Conservation (phyloP, 352 stramenopile genomes). For the Globisporangium polare region DNA sequence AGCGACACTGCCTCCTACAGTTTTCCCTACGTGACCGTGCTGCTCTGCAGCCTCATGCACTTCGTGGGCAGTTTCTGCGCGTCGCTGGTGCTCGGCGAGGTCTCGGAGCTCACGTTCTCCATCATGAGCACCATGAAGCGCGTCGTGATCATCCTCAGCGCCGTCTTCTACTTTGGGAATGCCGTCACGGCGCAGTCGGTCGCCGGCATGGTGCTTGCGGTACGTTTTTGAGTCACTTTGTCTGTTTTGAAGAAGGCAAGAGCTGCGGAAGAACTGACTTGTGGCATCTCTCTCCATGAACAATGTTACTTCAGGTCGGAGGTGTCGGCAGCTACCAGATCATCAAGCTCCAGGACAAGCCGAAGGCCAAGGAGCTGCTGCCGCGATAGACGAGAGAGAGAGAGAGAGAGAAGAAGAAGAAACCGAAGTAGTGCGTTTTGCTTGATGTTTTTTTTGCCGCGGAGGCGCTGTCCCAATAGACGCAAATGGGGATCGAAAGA, state of each 20-base stretch:
- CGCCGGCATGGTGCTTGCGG: constrained; percentile 66
- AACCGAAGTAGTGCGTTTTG: neutral
- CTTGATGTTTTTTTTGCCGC: neutral
- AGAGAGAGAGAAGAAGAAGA: neutral
- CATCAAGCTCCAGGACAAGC: constrained; percentile 68
- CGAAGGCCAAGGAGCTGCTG: constrained; percentile 13
- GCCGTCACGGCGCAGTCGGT: constrained; percentile 66
- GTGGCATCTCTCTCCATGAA: constrained; percentile 4
- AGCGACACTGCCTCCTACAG: constrained; percentile 19
- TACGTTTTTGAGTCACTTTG: constrained; percentile 14
- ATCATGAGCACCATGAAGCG: constrained; percentile 91
- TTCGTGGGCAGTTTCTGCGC: constrained; percentile 80
- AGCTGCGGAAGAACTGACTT: neutral
- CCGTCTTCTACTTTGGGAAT: constrained; percentile 84
- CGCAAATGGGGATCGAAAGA: neutral
- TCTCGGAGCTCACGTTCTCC: constrained; percentile 86
- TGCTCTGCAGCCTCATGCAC: constrained; percentile 81
- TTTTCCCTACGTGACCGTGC: constrained; percentile 70
- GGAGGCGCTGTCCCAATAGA: neutral
- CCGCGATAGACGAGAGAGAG: constrained; percentile 4
- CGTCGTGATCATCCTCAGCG: constrained; percentile 83
- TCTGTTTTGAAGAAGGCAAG: neutral
- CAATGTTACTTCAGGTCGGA: constrained; percentile 28
- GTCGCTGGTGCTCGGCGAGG: constrained; percentile 78
- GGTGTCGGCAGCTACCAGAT: constrained; percentile 79